Base-by-base conservation (phyloP, 1,139 yeast species). In the Arxiozyma heterogenica region DNA sequence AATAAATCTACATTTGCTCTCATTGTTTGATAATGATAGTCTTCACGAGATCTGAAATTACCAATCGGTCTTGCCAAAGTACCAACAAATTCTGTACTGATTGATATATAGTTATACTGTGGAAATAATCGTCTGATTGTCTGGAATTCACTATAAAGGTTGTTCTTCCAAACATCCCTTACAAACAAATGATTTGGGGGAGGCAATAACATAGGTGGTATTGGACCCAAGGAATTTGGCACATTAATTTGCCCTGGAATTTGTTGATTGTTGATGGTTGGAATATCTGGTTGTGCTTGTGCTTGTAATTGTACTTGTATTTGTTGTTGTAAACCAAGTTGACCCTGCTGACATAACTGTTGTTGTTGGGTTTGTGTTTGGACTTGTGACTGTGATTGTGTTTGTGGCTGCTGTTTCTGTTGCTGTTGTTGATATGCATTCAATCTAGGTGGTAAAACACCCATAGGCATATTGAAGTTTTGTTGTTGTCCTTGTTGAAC, bases 61-160 rank as follows among this genome's bases (percentile, higher is more conserved):
- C 98, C 98, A 58, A 93, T 88, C 15, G 98, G 98, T 61, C 98
- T 80, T 1, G 96, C 96, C 27, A 93, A 87, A 41, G 94, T 88
- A 0, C 98, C 98, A 0, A 97, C 97, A 66, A 93, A 90, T 69
- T 93, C 97, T 56, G 95, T 91, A 63, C 91, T 86, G 52, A 84
- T 84, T 2, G 96, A 83, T 22, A 90, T 80, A 64, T 80, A 80
- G 53, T 85, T 82, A 64, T 84, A 86, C 57, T 82, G 80, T 56
- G 81, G 85, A 46, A 86, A 78, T 53, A 89, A 77, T 54, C 82
- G 80, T 58, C 96, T 79, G 57, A 91, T 80, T 18, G 81, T 72
- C 54, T 81, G 81, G 75, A 93, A 85, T 67, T 91, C 97, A 57
- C 81, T 81, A 63, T 88, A 90, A 61, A 93, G 75, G 67, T 91